Percentiles rank a stretch among this genome's conserved stretches.
These are phyloP conservation scores for Phyllosticta citrichinensis DNA, from an alignment of 2,329 filamentous ascomycete genomes.

Conservation along the genomic window DNA sequence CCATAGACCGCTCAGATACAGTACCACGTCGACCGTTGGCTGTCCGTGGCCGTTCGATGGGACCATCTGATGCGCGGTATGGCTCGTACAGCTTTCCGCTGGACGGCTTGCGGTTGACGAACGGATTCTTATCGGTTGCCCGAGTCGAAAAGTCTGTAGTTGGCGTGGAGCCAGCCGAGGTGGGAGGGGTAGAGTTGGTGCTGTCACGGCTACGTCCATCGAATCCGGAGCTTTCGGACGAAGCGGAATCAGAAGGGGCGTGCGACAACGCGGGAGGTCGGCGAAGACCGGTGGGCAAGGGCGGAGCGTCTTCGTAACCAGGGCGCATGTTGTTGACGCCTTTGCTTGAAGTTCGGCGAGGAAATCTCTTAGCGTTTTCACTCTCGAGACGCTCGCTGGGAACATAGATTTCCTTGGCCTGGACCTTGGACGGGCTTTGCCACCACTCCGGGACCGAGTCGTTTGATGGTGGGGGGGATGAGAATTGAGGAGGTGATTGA, in stretches of 20 bases:
- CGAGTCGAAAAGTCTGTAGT: conserved; percentile 15
- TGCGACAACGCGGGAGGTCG: conserved; percentile 21
- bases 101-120: background rate
- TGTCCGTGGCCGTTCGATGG: background rate
- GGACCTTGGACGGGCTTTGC: background rate
- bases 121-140: background rate
- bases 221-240: conserved; percentile 23
- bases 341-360: conserved; percentile 17
- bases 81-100: background rate
- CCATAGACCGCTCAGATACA: background rate
- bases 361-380: conserved; percentile 5
- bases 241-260: conserved; percentile 30
- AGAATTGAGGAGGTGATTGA: conserved; percentile 1
- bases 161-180: conserved; percentile 23
- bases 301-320: conserved; percentile 13
- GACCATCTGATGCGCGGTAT: background rate
- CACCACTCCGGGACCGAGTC: conserved; percentile 3
- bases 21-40: background rate
- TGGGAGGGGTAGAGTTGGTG: conserved; percentile 29
- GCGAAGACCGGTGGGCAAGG: conserved; percentile 13
- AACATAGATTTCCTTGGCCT: background rate
- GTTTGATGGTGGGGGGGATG: background rate
- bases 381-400: background rate
- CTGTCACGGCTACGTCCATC: conserved; percentile 20
- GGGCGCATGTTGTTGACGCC: conserved; percentile 11